These are phyloP conservation scores for Durotheca rogersii DNA, from an alignment of 495 filamentous ascomycete genomes.

Conservation along the genomic window DNA sequence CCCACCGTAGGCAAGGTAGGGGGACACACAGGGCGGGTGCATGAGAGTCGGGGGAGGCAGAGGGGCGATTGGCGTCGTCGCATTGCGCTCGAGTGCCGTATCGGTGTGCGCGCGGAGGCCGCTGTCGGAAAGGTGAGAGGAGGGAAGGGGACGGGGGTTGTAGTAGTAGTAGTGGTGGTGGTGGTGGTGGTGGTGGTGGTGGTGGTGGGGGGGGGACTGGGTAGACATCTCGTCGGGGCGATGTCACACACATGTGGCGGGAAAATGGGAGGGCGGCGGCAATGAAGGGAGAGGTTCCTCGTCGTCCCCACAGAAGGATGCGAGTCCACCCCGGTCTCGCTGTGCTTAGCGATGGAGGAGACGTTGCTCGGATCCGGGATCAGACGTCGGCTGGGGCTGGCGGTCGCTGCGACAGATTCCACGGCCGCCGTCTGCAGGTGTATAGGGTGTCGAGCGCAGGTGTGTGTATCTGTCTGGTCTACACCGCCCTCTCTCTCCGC, in stretches of 20 bases:
- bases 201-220: conserved; percentile 11
- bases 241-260: too few relatives aligned
- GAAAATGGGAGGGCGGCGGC: not conserved
- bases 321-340: conserved; percentile 8
- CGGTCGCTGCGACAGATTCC: too few relatives aligned
- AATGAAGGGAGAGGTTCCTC: not conserved
- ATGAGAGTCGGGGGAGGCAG: too few relatives aligned
- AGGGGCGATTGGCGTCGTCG: conserved; percentile 2
- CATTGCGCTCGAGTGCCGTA: conserved; percentile 5
- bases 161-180: not conserved
- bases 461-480: too few relatives aligned
- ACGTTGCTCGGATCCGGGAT: conserved; percentile 14
- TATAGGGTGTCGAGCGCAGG: too few relatives aligned
- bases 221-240: too few relatives aligned
- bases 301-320: conserved; percentile 1
- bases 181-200: not conserved
- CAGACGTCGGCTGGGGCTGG: conserved; percentile 16
- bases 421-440: too few relatives aligned
- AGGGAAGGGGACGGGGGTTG: not conserved
- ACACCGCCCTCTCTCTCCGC: too few relatives aligned
- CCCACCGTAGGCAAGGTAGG: too few relatives aligned
- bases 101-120: conserved; percentile 17
- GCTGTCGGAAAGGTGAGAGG: conserved; percentile 1
- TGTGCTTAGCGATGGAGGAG: not conserved
- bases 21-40: too few relatives aligned